Conservation (phyloP, 1,139 yeast species). For the Pichia sp. region DNA sequence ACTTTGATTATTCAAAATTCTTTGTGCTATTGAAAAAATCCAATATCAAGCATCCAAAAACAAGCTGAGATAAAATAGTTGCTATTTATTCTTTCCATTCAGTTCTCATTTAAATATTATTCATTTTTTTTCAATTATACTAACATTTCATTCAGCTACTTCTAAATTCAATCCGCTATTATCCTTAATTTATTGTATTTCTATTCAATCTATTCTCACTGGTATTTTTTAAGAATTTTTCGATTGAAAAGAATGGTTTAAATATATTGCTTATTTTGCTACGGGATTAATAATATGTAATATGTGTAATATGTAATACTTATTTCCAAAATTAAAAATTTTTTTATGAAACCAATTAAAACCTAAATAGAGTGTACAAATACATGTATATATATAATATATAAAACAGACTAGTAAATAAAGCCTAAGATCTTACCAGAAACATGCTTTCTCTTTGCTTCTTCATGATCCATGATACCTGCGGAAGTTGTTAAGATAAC, state of each 20-base stretch:
- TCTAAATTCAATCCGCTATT: conserved; percentile 9
- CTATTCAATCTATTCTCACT: conserved; percentile 7
- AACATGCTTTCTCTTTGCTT: conserved; percentile 99
- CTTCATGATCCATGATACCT: conserved; percentile 99
- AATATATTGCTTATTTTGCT: conserved; percentile 1
- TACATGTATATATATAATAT: not conserved
- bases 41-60: too few species aligned
- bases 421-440: conserved; percentile 97
- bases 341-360: not conserved
- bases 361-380: not conserved
- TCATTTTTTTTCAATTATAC: not conserved
- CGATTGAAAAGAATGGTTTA: not conserved
- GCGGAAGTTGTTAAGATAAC: conserved; percentile 97
- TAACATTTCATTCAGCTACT: conserved; percentile 9
- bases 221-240: conserved; percentile 6
- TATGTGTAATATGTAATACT: not conserved
- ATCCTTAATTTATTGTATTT: conserved; percentile 9
- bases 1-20: too few species aligned
- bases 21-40: too few species aligned
- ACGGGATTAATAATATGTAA: not conserved
- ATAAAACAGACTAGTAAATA: conserved; percentile 57
- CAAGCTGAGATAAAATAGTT: too few species aligned
- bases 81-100: too few species aligned
- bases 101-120: not conserved
- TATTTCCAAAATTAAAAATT: not conserved